Evolutionary conservation across 768 basidiomycete genomes (phyloP).

Genomic region (Tylopilus rubrobrunneus): DNA sequence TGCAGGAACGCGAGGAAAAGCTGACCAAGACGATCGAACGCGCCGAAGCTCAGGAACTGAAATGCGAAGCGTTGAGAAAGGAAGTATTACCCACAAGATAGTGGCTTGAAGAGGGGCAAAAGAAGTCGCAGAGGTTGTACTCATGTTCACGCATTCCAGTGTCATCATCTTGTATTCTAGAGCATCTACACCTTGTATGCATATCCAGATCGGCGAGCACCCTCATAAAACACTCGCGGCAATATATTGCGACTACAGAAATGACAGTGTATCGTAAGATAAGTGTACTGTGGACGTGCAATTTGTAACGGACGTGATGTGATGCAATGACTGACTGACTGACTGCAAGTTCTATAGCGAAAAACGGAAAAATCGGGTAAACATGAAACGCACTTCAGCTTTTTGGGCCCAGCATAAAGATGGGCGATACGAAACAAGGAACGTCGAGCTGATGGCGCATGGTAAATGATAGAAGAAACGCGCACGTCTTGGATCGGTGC

Average conservation of each 20-base stretch:
- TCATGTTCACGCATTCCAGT: conserved; percentile 10
- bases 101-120: conserved; percentile 3
- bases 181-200: conserved; percentile 13
- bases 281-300: conserved; percentile 24
- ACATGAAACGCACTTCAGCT: conserved; percentile 30
- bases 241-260: conserved; percentile 30
- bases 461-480: conserved; percentile 29
- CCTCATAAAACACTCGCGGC: conserved; percentile 13
- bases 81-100: conserved; percentile 30
- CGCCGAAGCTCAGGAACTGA: conserved; percentile 56
- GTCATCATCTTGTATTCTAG: conserved; percentile 24
- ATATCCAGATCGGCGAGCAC: not conserved
- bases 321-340: conserved; percentile 25
- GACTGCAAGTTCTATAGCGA: conserved; percentile 26
- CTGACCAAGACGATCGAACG: conserved; percentile 54
- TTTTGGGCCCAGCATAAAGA: conserved; percentile 19
- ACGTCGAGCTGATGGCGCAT: conserved; percentile 22
- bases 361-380: conserved; percentile 13
- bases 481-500: conserved; percentile 28
- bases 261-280: conserved; percentile 26
- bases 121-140: not conserved
- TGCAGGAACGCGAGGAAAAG: conserved; percentile 60
- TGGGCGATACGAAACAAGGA: conserved; percentile 20
- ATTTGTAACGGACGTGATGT: conserved; percentile 18
- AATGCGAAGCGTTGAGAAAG: conserved; percentile 48